Evolutionary conservation across 805 yeast genomes (phyloP).

Genomic region (Saccharomyces cerevisiae): DNA sequence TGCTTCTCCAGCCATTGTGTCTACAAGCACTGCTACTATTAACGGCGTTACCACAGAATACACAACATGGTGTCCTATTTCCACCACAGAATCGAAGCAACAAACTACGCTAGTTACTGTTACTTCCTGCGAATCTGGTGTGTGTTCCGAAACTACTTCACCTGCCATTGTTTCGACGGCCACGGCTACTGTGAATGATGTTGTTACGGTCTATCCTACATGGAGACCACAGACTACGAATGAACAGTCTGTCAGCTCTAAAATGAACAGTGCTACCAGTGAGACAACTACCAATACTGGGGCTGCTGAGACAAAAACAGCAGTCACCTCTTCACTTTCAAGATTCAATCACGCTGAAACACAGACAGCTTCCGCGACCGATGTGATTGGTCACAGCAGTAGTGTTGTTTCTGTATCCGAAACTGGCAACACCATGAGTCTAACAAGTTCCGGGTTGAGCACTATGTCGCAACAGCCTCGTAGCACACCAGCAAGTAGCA

Average conservation of each 20-base stretch:
- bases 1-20: slow-evolving; percentile 12
- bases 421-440: slow-evolving; percentile 15
- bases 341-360: neutral
- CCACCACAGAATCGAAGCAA: slow-evolving; percentile 8
- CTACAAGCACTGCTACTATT: slow-evolving; percentile 17
- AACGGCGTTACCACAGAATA: slow-evolving; percentile 22
- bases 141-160: slow-evolving; percentile 23
- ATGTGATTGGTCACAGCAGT: neutral
- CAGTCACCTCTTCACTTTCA: neutral
- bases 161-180: slow-evolving; percentile 27
- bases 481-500: slow-evolving; percentile 21
- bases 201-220: slow-evolving; percentile 30
- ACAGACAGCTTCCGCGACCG: neutral
- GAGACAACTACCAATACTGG: neutral
- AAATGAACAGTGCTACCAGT: neutral
- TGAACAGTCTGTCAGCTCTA: neutral
- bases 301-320: neutral
- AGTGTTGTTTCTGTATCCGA: neutral
- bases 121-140: slow-evolving; percentile 25
- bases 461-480: neutral
- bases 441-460: slow-evolving; percentile 5
- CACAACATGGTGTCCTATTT: slow-evolving; percentile 18
- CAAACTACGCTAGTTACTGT: slow-evolving; percentile 27
- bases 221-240: slow-evolving; percentile 20
- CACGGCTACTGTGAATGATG: slow-evolving; percentile 26